Evolutionary conservation across 2,329 filamentous ascomycete species (phyloP).

Genomic region (Colletotrichum euphorbiae): DNA sequence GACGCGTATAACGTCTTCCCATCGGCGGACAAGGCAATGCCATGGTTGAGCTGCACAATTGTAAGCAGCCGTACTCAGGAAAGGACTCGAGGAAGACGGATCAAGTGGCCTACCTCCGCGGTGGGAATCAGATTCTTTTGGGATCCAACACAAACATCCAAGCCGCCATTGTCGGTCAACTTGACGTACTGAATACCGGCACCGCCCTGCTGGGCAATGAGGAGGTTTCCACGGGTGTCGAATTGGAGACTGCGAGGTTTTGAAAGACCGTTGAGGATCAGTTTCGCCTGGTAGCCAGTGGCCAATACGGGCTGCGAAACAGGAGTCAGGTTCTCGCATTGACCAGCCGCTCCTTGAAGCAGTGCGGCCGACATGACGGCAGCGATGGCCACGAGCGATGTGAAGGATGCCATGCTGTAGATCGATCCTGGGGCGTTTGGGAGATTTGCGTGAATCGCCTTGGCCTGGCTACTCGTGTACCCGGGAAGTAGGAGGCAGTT

Average conservation of each 20-base stretch:
- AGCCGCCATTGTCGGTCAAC: slow-evolving; percentile 46
- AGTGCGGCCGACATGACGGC: slow-evolving; percentile 11
- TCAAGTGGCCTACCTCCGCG: slow-evolving; percentile 41
- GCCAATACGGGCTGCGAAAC: slow-evolving; percentile 40
- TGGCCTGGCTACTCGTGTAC: not conserved
- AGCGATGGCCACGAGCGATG: slow-evolving; percentile 5
- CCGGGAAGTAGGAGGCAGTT: not conserved
- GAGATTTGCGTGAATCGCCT: not conserved
- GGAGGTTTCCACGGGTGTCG: slow-evolving; percentile 51
- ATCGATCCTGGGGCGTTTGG: not conserved
- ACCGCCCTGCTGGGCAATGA: slow-evolving; percentile 48
- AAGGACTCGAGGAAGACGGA: not conserved
- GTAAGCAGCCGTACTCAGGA: not conserved
- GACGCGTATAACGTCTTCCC: slow-evolving; percentile 69
- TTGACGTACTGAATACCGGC: slow-evolving; percentile 50
- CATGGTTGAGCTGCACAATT: slow-evolving; percentile 63
- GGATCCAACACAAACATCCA: slow-evolving; percentile 47
- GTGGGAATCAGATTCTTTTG: slow-evolving; percentile 46
- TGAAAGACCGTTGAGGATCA: slow-evolving; percentile 44
- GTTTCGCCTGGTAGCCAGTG: slow-evolving; percentile 44
- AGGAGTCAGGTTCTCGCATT: slow-evolving; percentile 33
- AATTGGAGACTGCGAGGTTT: slow-evolving; percentile 50
- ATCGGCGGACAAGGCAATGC: slow-evolving; percentile 64
- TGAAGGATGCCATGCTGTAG: slow-evolving; percentile 25
- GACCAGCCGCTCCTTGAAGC: slow-evolving; percentile 18